Conservation (phyloP, 2,329 filamentous ascomycete genomes). For the Nothopassalora personata region DNA sequence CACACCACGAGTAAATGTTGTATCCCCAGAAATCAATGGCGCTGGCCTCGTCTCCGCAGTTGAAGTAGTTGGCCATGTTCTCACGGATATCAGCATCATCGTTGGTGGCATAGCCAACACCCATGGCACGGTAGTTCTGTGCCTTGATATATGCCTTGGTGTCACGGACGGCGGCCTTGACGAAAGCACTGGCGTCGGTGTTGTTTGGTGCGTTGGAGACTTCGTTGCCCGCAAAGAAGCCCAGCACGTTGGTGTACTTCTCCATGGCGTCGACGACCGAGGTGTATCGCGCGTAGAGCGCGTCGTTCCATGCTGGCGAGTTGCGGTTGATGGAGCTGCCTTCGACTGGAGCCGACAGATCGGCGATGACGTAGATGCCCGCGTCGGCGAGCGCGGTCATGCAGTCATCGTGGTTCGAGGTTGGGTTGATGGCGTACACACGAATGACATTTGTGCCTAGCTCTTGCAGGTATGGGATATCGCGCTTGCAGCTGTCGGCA, state of each 20-base stretch:
- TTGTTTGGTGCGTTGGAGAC: slow-evolving; percentile 86
- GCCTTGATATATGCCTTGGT: slow-evolving; percentile 88
- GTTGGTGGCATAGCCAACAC: slow-evolving; percentile 93
- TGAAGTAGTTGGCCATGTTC: slow-evolving; percentile 86
- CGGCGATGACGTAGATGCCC: slow-evolving; percentile 92
- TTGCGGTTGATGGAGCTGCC: slow-evolving; percentile 78
- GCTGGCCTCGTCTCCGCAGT: slow-evolving; percentile 65
- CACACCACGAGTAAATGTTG: slow-evolving; percentile 99
- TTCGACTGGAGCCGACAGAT: slow-evolving; percentile 68
- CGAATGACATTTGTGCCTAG: slow-evolving; percentile 89
- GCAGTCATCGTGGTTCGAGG: slow-evolving; percentile 70
- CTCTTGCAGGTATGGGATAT: slow-evolving; percentile 73
- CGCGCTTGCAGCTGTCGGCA: slow-evolving; percentile 66
- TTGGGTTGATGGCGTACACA: slow-evolving; percentile 87
- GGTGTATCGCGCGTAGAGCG: slow-evolving; percentile 75
- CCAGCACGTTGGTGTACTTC: slow-evolving; percentile 84
- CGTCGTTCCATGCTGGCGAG: slow-evolving; percentile 69
- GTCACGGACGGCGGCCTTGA: slow-evolving; percentile 96
- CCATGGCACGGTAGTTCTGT: slow-evolving; percentile 70
- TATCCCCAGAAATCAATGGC: slow-evolving; percentile 98
- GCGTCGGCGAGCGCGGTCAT: slow-evolving; percentile 77
- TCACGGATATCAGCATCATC: slow-evolving; percentile 79
- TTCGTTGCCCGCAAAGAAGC: slow-evolving; percentile 98
- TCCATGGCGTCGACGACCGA: slow-evolving; percentile 73
- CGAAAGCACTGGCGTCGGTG: slow-evolving; percentile 83